These are phyloP conservation scores for Diaporthe longicolla DNA, from an alignment of 2,329 filamentous ascomycete species.

Conservation along the genomic window DNA sequence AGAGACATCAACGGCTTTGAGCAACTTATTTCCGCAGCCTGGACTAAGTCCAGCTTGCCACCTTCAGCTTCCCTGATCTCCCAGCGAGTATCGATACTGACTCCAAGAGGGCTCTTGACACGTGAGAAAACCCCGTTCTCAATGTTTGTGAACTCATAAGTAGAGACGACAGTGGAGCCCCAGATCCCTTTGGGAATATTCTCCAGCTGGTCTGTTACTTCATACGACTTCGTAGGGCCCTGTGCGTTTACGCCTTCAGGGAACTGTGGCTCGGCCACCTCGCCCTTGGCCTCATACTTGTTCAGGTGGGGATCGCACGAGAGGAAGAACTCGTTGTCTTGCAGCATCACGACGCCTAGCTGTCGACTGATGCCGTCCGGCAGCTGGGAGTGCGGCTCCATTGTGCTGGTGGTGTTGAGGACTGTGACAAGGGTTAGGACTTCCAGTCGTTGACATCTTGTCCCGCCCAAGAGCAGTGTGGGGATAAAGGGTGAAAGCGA, in stretches of 20 bases:
- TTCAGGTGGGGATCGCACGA: slow-evolving; percentile 66
- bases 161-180: slow-evolving; percentile 68
- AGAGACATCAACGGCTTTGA: slow-evolving; percentile 64
- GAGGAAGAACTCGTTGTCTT: slow-evolving; percentile 67
- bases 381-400: slow-evolving; percentile 60
- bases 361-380: slow-evolving; percentile 54
- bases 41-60: slow-evolving; percentile 58
- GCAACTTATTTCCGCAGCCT: slow-evolving; percentile 65
- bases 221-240: slow-evolving; percentile 46
- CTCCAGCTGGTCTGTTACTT: slow-evolving; percentile 46
- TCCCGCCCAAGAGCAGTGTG: neutral
- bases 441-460: neutral
- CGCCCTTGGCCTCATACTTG: slow-evolving; percentile 56
- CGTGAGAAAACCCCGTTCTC: slow-evolving; percentile 66
- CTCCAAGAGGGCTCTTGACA: slow-evolving; percentile 64
- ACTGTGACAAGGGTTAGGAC: slow-evolving; percentile 48
- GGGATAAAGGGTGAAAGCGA: no score
- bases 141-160: slow-evolving; percentile 67
- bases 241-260: slow-evolving; percentile 48
- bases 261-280: slow-evolving; percentile 44
- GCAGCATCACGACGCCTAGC: slow-evolving; percentile 61
- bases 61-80: slow-evolving; percentile 52
- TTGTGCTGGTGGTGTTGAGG: slow-evolving; percentile 59
- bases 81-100: slow-evolving; percentile 69
- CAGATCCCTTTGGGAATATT: slow-evolving; percentile 60